Base-by-base conservation (phyloP, 257 asterid species). In the Verbena officinalis region DNA sequence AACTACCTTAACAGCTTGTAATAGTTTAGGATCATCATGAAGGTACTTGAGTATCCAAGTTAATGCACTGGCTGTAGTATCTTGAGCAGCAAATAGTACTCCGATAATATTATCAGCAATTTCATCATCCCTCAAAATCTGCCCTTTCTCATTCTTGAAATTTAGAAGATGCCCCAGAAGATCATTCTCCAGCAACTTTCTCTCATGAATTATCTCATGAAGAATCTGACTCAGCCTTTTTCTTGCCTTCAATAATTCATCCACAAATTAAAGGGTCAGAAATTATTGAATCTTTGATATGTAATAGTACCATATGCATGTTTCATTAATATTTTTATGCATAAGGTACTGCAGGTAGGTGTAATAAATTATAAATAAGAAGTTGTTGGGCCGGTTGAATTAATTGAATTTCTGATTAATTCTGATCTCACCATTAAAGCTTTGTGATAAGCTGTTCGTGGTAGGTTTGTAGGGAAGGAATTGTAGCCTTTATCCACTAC, bases 11-110 rank as follows among this genome's bases (percentile, higher is more conserved):
- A 93, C 88, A 48, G 79, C 84, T 67, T 89, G 75, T 27, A 93
- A 65, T 59, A 93, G 75, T 42, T 78, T 78, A 9, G 68, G 87
- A 43, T 89, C 38, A 46, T 93, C 89, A 19, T 79, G 75, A 15
- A 93, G 86, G 81, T 85, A 89, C 59, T 93, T 93, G 59, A 93
- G 80, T 24, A 93, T 78, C 98, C 98, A 93, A 43, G 98, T 93
- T 16, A 93, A 58, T 30, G 84, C 91, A 69, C 88, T 82, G 4
- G 98, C 97, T 1, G 98, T 89, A 12, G 98, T 93, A 30, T 93
- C 98, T 45, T 87, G 98, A 46, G 98, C 98, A 20, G 98, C 98
- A 79, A 93, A 93, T 31, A 93, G 65, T 0, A 93, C 86, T 16
- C 98, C 98, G 5, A 92, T 87, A 46, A 89, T 72, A 68, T 92